phyloP scores from a whole-genome alignment of 2,329 filamentous ascomycete genomes.

The Elsinoe necatrix region DNA sequence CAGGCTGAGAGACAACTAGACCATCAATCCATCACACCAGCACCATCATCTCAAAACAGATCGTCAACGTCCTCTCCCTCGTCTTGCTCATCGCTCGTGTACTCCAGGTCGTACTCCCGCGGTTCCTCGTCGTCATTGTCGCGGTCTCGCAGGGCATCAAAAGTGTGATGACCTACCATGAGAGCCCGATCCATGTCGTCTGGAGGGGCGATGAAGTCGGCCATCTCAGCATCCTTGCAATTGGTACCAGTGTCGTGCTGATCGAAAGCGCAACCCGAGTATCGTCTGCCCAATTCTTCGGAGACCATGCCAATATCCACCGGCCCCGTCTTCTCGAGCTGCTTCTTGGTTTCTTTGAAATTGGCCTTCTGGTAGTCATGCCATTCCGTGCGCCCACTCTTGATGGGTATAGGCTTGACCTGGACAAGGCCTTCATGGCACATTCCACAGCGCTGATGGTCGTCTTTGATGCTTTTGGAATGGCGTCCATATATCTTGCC shows the following conservation, averaged over 20 bases:
- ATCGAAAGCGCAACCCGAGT: not conserved
- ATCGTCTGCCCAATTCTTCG: not conserved
- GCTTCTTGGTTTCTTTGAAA: not conserved
- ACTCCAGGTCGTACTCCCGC: not conserved
- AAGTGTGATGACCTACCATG: not conserved
- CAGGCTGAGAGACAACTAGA: no score
- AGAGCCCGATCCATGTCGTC: not conserved
- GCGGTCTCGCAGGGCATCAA: not conserved
- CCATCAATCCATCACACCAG: no score
- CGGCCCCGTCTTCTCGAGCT: not conserved
- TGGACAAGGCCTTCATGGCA: constrained; percentile 56
- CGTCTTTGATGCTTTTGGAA: constrained; percentile 71
- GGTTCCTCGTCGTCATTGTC: not conserved
- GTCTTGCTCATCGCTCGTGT: not conserved
- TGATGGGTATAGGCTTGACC: constrained; percentile 61
- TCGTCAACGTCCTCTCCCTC: not conserved
- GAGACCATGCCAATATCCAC: not conserved
- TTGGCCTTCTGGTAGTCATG: not conserved
- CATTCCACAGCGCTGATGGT: constrained; percentile 72
- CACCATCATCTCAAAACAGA: not conserved
- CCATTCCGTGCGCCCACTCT: not conserved
- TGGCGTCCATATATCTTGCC: constrained; percentile 69
- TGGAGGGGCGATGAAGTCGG: not conserved
- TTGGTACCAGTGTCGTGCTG: no score
- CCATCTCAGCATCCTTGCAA: not conserved